Evolutionary conservation across 148 eudicot species (phyloP).

Genomic region (Amaranthus hypochondriacus): DNA sequence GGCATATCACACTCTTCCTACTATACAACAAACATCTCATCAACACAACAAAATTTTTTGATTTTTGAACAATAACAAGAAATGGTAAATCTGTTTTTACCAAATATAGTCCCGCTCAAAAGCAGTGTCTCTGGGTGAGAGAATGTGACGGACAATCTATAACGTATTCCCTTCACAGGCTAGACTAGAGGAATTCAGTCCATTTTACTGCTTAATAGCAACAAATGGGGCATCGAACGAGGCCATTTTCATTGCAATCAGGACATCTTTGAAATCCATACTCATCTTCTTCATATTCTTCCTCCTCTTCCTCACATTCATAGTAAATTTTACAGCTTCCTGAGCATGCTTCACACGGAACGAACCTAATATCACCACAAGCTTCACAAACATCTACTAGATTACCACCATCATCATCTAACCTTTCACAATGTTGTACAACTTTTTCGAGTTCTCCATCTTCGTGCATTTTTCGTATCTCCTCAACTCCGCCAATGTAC

Average conservation of each 20-base stretch:
- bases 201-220: constrained; percentile 34
- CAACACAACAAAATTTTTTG: neutral
- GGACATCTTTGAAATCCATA: constrained; percentile 86
- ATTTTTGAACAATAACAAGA: neutral
- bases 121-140: no score
- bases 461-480: constrained; percentile 63
- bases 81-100: constrained; percentile 16
- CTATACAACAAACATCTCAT: constrained; percentile 41
- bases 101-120: neutral
- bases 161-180: no score
- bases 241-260: constrained; percentile 94
- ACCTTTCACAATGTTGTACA: constrained; percentile 44
- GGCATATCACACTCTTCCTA: constrained; percentile 10
- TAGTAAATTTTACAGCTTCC: constrained; percentile 87
- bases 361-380: constrained; percentile 84
- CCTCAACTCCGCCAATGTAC: constrained; percentile 75
- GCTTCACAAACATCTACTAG: constrained; percentile 52
- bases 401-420: constrained; percentile 33
- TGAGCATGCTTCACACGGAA: constrained; percentile 88
- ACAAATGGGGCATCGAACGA: constrained; percentile 80
- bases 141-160: no score
- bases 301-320: constrained; percentile 46
- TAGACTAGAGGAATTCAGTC: no score
- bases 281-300: constrained; percentile 39
- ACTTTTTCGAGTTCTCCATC: constrained; percentile 63